Evolutionary conservation across 2,329 filamentous ascomycete genomes (phyloP).

Genomic region (Aspergillus quadrilineatus): DNA sequence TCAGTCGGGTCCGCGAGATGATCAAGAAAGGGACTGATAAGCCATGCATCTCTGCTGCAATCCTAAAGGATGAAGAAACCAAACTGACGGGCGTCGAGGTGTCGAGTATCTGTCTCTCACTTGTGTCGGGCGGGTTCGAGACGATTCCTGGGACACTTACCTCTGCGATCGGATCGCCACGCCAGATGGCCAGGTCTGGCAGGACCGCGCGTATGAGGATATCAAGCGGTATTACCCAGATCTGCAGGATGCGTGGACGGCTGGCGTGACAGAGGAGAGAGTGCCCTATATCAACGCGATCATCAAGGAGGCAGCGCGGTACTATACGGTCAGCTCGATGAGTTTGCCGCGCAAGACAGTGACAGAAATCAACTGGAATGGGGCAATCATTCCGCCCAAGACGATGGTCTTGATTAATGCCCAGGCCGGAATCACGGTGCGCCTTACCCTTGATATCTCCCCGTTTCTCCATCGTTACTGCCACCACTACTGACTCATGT

Average conservation of each 20-base stretch:
- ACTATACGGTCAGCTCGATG: slow-evolving; percentile 72
- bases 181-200: slow-evolving; percentile 62
- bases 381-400: slow-evolving; percentile 64
- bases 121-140: slow-evolving; percentile 74
- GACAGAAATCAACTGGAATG: slow-evolving; percentile 66
- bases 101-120: slow-evolving; percentile 71
- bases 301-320: slow-evolving; percentile 71
- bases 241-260: slow-evolving; percentile 65
- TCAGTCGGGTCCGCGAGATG: slow-evolving; percentile 55
- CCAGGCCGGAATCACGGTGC: slow-evolving; percentile 62
- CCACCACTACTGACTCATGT: background rate
- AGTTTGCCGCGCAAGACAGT: slow-evolving; percentile 67
- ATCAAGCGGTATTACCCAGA: slow-evolving; percentile 65
- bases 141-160: slow-evolving; percentile 73
- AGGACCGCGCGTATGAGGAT: slow-evolving; percentile 64
- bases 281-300: slow-evolving; percentile 70
- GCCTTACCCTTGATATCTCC: background rate
- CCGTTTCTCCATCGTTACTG: too few relatives aligned
- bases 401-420: slow-evolving; percentile 76
- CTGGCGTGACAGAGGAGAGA: slow-evolving; percentile 66
- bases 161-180: slow-evolving; percentile 68
- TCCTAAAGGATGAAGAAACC: slow-evolving; percentile 64
- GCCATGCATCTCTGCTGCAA: slow-evolving; percentile 64
- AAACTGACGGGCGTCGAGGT: slow-evolving; percentile 67
- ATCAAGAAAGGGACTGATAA: slow-evolving; percentile 60